Conservation (phyloP, 1,284 basidiomycete species). For the Boletus smithii region DNA sequence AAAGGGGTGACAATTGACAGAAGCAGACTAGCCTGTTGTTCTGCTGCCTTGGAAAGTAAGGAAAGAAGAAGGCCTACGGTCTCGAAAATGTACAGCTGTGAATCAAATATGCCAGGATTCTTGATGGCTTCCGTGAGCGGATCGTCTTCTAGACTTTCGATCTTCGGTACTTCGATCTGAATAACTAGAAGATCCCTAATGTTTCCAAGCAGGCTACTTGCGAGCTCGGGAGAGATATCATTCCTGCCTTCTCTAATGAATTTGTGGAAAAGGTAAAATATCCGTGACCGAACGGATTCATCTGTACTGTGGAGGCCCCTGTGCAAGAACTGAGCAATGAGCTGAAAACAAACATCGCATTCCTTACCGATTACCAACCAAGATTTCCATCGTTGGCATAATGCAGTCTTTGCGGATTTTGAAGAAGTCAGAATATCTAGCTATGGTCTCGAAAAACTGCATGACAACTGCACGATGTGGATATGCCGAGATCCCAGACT, state of each 20-base stretch:
- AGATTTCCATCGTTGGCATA: constrained; percentile 81
- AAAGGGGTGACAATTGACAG: constrained; percentile 81
- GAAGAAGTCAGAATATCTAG: constrained; percentile 96
- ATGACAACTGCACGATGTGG: constrained; percentile 87
- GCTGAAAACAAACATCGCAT: neutral
- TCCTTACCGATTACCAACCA: constrained; percentile 78
- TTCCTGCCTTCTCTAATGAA: constrained; percentile 86
- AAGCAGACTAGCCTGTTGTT: constrained; percentile 73
- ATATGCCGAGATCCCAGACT: constrained; percentile 80
- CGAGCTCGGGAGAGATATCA: constrained; percentile 77
- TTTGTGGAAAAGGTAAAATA: constrained; percentile 91
- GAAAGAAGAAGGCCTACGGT: constrained; percentile 85
- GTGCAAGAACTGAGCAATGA: constrained; percentile 10
- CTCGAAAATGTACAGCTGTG: constrained; percentile 96
- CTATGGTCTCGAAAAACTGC: constrained; percentile 91
- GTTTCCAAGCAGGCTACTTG: constrained; percentile 68
- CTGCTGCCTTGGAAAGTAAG: constrained; percentile 62
- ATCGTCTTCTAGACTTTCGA: constrained; percentile 63
- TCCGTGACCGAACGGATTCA: constrained; percentile 69
- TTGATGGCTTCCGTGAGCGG: constrained; percentile 80
- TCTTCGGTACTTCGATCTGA: constrained; percentile 61
- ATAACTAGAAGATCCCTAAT: constrained; percentile 73
- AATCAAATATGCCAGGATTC: constrained; percentile 74
- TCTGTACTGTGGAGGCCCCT: constrained; percentile 89
- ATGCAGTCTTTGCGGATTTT: constrained; percentile 87